Evolutionary conservation across 2,329 filamentous ascomycete species (phyloP).

Genomic region (Nothophaeocryptopus gaeumannii): DNA sequence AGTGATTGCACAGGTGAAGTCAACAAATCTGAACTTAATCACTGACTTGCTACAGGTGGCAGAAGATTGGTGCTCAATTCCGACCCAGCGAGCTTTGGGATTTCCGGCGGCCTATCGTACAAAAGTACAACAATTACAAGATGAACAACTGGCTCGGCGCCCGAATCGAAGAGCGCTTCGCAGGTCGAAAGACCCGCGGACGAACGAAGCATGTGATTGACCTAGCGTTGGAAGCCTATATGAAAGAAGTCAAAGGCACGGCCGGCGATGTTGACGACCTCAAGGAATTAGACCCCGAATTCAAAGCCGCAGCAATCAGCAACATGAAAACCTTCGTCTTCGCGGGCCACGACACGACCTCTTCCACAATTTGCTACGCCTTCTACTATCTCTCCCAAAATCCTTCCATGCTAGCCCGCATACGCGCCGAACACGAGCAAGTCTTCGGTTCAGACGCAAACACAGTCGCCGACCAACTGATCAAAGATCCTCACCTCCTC

Average conservation of each 20-base stretch:
- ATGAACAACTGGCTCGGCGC: constrained; percentile 37
- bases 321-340: constrained; percentile 44
- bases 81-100: constrained; percentile 39
- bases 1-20: no score
- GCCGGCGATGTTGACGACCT: constrained; percentile 23
- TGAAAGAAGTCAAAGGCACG: constrained; percentile 37
- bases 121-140: constrained; percentile 35
- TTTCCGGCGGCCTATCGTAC: constrained; percentile 36
- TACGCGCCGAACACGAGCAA: constrained; percentile 51
- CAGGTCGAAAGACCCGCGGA: constrained; percentile 31
- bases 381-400: constrained; percentile 41
- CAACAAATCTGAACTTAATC: no score
- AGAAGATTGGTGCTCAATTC: constrained; percentile 33
- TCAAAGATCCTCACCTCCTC: constrained; percentile 45
- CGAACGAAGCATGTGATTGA: constrained; percentile 37
- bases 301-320: constrained; percentile 36
- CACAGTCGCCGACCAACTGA: constrained; percentile 38
- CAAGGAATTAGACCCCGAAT: constrained; percentile 36
- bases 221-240: constrained; percentile 37
- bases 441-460: constrained; percentile 48
- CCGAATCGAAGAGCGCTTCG: constrained; percentile 39
- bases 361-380: constrained; percentile 37
- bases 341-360: constrained; percentile 45
- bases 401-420: constrained; percentile 33
- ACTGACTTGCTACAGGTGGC: constrained; percentile 26